phyloP scores from a whole-genome alignment of 768 basidiomycete genomes.

The Tylopilus sp. region DNA sequence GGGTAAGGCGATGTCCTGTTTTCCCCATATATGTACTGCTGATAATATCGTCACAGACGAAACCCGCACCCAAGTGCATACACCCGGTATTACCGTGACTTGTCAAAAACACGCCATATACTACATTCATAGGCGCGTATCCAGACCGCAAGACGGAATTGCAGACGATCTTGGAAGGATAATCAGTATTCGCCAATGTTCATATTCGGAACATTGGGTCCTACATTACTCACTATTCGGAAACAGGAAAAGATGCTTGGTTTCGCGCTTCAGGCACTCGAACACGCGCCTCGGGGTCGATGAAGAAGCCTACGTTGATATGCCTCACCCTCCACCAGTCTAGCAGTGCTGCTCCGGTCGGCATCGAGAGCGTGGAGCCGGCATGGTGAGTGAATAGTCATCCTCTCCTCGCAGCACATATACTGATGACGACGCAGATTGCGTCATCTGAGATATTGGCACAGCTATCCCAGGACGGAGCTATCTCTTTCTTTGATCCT shows the following conservation, averaged over 20 bases:
- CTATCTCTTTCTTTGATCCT: slow-evolving; percentile 71
- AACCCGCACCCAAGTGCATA: slow-evolving; percentile 71
- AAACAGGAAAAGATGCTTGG: slow-evolving; percentile 70
- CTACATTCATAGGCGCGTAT: slow-evolving; percentile 60
- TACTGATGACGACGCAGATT: slow-evolving; percentile 47
- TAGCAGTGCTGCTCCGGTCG: slow-evolving; percentile 58
- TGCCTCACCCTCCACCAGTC: slow-evolving; percentile 74
- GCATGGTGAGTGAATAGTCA: too few relatives aligned
- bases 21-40: neutral
- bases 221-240: slow-evolving; percentile 8
- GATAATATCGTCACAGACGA: slow-evolving; percentile 20
- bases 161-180: slow-evolving; percentile 48
- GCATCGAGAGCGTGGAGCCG: slow-evolving; percentile 45
- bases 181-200: slow-evolving; percentile 52
- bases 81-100: slow-evolving; percentile 51
- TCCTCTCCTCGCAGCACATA: too few relatives aligned
- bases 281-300: slow-evolving; percentile 71
- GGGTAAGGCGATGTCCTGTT: slow-evolving; percentile 53
- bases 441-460: slow-evolving; percentile 68
- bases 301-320: slow-evolving; percentile 77
- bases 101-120: slow-evolving; percentile 68
- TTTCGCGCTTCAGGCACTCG: slow-evolving; percentile 61
- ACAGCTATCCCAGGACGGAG: slow-evolving; percentile 60
- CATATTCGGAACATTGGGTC: slow-evolving; percentile 12
- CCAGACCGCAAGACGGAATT: slow-evolving; percentile 51